Evolutionary conservation across 164 flowering plant genomes (phyloP), one percentile per base, ranked within the genome.

Genomic region (Vitis labrusca): DNA sequence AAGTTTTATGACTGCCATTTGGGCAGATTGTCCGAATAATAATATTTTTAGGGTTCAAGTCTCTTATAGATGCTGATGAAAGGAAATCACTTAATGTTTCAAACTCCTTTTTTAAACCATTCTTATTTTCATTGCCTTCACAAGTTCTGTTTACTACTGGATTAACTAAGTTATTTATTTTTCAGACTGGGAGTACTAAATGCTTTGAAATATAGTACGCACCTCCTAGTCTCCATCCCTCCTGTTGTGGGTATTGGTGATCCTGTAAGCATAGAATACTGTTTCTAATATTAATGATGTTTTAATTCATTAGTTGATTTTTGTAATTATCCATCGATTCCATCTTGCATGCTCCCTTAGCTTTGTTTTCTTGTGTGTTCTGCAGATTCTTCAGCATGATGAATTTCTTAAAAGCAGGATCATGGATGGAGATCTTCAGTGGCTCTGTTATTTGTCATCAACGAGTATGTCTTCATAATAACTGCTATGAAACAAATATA

Each of bases 391-490:
- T 74, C 84, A 71, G 55, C 83, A 84, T 76, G 70, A 62, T 61
- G 83, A 88, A 51, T 71, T 81, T 67, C 64, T 90, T 23, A 76
- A 69, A 69, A 81, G 74, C 17, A 65, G 50, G 58, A 69, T 88
- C 32, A 54, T 54, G 71, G 77, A 67, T 73, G 92, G 92, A 51
- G 81, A 87, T 67, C 84, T 93, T 63, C 80, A 65, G 60, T 95
- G 99, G 99, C 76, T 92, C 5, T 56, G 93, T 65, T 95, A 95
- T 77, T 79, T 95, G 63, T 95, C 99, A 62, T 85, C 99, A 61
- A 94, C 98, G 14, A 82, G 99, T 94, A 86, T 51, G 87, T 63
- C 10, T 30, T 12, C n/a, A 2, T 2, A 52, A 12, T 51, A 47
- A 60, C 59, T 37, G 27, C 27, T 23, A 23, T 23, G 44, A 37